Evolutionary conservation across 2,329 filamentous ascomycete species (phyloP), one percentile per base, ranked within the genome.

Genomic region (Colletotrichum paranaense): DNA sequence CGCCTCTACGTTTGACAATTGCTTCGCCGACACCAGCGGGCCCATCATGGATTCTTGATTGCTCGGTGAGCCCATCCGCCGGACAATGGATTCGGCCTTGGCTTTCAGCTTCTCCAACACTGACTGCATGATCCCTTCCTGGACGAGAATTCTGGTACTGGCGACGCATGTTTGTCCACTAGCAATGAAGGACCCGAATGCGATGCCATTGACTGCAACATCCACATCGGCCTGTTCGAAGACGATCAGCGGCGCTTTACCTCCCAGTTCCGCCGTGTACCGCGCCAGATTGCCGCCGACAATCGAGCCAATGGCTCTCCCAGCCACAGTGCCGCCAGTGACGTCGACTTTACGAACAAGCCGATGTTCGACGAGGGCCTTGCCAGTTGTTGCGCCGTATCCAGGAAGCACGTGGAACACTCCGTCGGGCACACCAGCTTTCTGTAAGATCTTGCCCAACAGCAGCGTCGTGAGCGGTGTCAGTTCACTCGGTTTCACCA

Each of bases 101-200:
- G 85, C 84, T 82, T 87, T 89, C 80, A 96, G 92, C 68, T 85
- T 85, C 76, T 88, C 83, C 58, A 94, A 80, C 77, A 95, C 91
- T 78, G 88, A 85, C 77, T 91, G 87, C 78, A 93, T 88, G 78
- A 95, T 89, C 46, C 82, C 82, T 74, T 92, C 90, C 76, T 95
- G 90, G 24, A 95, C 93, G 80, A 95, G 91, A 79, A 96, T 90
- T 78, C 94, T 89, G 52, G 93, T 94, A 65, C 92, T 92, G 7
- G 93, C 93, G 67, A 93, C 93, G 75, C 88, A 90, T 1, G 87
- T 89, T 81, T 90, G 88, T 0, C 88, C 88, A 67, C 87, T 88
- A 7, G 88, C 88, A 22, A 88, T 82, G 70, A 88, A 90, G 7
- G 88, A 86, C 3, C 87, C 88, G 76, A 89, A 89, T 5, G 91